These are phyloP conservation scores for Trifolium fragiferum DNA, from an alignment of 306 rosid genomes.

Conservation along the genomic window DNA sequence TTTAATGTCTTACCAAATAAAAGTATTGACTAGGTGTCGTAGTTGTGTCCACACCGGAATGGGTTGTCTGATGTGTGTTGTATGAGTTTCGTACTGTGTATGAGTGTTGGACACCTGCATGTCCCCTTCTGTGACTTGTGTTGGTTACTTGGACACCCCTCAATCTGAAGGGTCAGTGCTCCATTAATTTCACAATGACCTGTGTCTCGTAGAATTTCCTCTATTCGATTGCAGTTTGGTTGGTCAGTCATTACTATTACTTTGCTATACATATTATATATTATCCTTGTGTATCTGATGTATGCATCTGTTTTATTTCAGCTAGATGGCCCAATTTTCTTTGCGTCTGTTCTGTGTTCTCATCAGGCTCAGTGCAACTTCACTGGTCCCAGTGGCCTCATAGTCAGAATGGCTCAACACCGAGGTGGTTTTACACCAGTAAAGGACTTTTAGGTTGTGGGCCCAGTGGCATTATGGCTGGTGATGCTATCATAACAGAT, in stretches of 20 bases:
- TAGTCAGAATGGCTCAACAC: constrained; percentile 64
- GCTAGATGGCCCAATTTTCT: constrained; percentile 99
- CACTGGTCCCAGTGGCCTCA: constrained; percentile 99
- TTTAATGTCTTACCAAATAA: background rate
- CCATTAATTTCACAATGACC: background rate
- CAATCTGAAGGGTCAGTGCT: background rate
- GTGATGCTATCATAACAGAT: constrained; percentile 96
- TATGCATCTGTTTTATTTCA: constrained; percentile 53
- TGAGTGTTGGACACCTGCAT: background rate
- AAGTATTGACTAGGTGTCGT: background rate
- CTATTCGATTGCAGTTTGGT: constrained; percentile 21
- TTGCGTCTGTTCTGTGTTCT: constrained; percentile 93
- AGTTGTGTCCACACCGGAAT: background rate
- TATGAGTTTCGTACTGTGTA: background rate
- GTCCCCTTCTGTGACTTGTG: background rate
- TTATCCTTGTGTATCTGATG: constrained; percentile 46
- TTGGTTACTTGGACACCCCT: background rate
- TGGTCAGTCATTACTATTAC: constrained; percentile 10
- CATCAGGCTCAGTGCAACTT: constrained; percentile 98
- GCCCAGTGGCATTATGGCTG: constrained; percentile 99
- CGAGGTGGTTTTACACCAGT: constrained; percentile 96
- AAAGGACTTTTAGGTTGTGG: constrained; percentile 97
- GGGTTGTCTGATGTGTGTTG: background rate
- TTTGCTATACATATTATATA: constrained; percentile 11
- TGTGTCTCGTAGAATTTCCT: background rate